Conservation (phyloP, 148 eudicot species). For the Vaccinium vitisidaea region DNA sequence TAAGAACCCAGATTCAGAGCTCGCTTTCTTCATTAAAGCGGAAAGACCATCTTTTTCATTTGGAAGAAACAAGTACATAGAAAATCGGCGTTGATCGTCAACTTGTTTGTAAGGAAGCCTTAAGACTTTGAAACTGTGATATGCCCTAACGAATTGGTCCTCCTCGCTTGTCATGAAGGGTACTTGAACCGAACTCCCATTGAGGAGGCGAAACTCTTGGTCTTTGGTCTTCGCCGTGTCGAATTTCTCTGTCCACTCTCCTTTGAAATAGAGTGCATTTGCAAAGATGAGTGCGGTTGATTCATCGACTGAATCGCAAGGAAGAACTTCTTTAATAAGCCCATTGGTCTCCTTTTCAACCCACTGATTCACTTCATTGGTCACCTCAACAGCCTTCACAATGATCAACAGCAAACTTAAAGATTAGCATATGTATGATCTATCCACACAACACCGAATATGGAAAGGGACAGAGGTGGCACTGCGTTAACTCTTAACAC, state of each 20-base stretch:
- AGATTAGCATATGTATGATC: conserved; percentile 10
- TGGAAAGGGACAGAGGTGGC: not conserved
- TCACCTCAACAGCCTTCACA: conserved; percentile 62
- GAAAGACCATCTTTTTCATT: conserved; percentile 27
- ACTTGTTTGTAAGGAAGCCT: conserved; percentile 67
- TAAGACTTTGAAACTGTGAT: conserved; percentile 67
- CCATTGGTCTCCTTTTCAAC: conserved; percentile 77
- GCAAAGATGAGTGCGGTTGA: conserved; percentile 72
- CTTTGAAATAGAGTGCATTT: conserved; percentile 81
- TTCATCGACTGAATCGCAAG: conserved; percentile 58
- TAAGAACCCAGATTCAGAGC: conserved; percentile 54
- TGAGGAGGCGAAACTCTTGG: conserved; percentile 57
- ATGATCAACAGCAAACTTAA: conserved; percentile 15
- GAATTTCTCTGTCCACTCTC: conserved; percentile 71
- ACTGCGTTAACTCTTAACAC: not conserved
- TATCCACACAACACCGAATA: not conserved
- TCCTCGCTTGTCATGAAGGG: conserved; percentile 62
- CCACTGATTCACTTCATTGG: conserved; percentile 73
- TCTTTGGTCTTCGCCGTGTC: conserved; percentile 59
- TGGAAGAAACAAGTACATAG: conserved; percentile 3
- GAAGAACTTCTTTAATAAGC: conserved; percentile 24
- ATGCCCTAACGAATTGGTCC: conserved; percentile 43
- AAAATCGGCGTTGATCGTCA: conserved; percentile 62
- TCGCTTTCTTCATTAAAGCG: conserved; percentile 44
- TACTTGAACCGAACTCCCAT: conserved; percentile 29